Base-by-base conservation (phyloP, 495 filamentous ascomycete genomes). In the Lasiosphaeriaceae sp. region DNA sequence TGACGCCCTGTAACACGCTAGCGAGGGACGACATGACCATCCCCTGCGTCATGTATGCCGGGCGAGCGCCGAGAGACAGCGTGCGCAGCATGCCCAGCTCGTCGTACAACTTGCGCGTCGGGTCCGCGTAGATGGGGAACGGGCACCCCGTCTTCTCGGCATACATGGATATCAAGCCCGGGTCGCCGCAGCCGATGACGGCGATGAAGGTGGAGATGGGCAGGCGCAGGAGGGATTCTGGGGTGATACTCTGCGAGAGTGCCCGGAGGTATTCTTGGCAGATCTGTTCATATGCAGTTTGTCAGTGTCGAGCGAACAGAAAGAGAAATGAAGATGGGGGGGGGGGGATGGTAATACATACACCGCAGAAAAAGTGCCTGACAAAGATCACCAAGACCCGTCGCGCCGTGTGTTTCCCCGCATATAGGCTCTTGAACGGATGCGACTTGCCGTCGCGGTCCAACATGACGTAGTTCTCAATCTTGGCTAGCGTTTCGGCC, bases 351-450 rank as follows among this genome's bases (percentile, higher is more conserved):
- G 11, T 9, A 14, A 26, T 11, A 76, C 90, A 73, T 77, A 89
- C 89, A 2, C 90, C 89, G 63, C 91, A 96, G 77, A 89, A 93
- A 74, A 96, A 96, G 71, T 96, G 90, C 21, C 91, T 80, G 46
- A 96, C 80, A 63, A 96, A 96, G 50, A 95, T 83, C 17, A 95
- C 67, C 26, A 94, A 74, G 1, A 90, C 85, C 7, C 86, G 74
- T 2, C 77, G 71, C 12, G 80, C 68, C 0, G 72, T 66, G 53
- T 80, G 76, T n/a, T 72, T 68, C 20, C 83, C 82, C 7, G 75
- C 70, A 63, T 89, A 92, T 20, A 94, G 68, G 53, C 77, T 84
- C 65, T 83, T 83, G 75, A 93, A 94, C 3, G 82, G 74, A 44
- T 78, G 72, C 2, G 76, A 66, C 48, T 84, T 83, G 14, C 87